A percentile compares a stretch with the other conserved stretches of the same genome.
These are phyloP conservation scores for Epicoccum nigrum DNA, from an alignment of 2,329 filamentous ascomycete genomes.

Conservation along the genomic window DNA sequence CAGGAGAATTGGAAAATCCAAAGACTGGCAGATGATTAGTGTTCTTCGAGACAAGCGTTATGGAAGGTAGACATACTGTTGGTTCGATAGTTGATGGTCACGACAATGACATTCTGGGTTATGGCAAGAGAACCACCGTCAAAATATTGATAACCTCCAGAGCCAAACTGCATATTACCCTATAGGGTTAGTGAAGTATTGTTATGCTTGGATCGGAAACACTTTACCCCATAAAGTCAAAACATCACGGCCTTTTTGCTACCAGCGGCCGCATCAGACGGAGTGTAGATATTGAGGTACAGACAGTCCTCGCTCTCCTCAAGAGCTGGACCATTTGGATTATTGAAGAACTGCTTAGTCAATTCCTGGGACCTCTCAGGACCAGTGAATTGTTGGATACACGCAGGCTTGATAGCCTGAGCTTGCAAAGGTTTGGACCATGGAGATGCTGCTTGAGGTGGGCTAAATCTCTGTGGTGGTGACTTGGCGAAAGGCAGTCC, in stretches of 20 bases:
- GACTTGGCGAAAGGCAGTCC: constrained; percentile 24
- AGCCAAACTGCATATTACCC: constrained; percentile 31
- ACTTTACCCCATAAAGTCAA: constrained; percentile 10
- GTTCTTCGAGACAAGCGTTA: too few species aligned
- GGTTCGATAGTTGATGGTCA: constrained; percentile 36
- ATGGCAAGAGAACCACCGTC: constrained; percentile 35
- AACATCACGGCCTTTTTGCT: constrained; percentile 26
- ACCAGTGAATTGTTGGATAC: constrained; percentile 26
- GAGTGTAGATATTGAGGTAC: constrained; percentile 46
- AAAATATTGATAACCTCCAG: constrained; percentile 21
- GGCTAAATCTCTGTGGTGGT: constrained; percentile 23
- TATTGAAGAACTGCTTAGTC: constrained; percentile 19
- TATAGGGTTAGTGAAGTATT: constrained; percentile 11
- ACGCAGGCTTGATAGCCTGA: constrained; percentile 19
- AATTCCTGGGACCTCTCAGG: constrained; percentile 9
- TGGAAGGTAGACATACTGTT: constrained; percentile 19
- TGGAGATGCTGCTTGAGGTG: constrained; percentile 18
- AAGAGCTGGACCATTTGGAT: constrained; percentile 18
- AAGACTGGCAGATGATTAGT: constrained; percentile 19
- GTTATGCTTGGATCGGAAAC: too few species aligned
- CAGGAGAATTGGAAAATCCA: constrained; percentile 29
- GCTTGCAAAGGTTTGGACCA: constrained; percentile 22
- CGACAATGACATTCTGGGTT: constrained; percentile 31
- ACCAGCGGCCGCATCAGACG: constrained; percentile 13
- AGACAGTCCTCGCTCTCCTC: constrained; percentile 47